Evolutionary conservation across 352 stramenopile species (phyloP).

Genomic region (Globisporangium takayamanum): DNA sequence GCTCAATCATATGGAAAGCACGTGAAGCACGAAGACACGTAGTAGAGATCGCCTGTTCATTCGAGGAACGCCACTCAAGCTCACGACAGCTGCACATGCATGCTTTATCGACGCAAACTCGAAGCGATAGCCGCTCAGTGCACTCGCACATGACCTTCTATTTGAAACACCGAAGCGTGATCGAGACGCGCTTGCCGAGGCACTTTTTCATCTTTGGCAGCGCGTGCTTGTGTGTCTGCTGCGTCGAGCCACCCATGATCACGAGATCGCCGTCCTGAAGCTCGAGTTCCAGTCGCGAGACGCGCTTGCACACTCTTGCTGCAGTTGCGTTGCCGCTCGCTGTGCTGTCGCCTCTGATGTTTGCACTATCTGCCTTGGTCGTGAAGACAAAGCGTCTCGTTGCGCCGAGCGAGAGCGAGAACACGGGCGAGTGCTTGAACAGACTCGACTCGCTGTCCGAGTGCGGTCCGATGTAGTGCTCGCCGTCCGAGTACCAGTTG

Average conservation of each 20-base stretch:
- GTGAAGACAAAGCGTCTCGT: slow-evolving; percentile 30
- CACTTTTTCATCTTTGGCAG: slow-evolving; percentile 27
- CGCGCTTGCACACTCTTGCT: too few relatives aligned
- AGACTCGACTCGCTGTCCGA: too few relatives aligned
- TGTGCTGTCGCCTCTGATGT: not conserved
- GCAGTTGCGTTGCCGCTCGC: too few relatives aligned
- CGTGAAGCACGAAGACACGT: too few relatives aligned
- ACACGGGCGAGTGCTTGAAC: slow-evolving; percentile 29
- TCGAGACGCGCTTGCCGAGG: slow-evolving; percentile 1
- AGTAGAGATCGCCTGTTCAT: too few relatives aligned
- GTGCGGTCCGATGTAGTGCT: slow-evolving; percentile 83
- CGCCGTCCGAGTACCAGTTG: slow-evolving; percentile 81
- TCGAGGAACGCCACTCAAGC: too few relatives aligned
- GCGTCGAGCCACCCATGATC: slow-evolving; percentile 38
- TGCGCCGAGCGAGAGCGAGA: slow-evolving; percentile 33
- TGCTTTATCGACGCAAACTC: not conserved
- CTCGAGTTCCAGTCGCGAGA: slow-evolving; percentile 18
- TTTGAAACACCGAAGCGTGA: slow-evolving; percentile 16
- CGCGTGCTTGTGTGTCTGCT: slow-evolving; percentile 39
- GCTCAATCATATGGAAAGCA: too few relatives aligned
- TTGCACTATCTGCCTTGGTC: not conserved
- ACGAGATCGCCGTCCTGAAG: slow-evolving; percentile 38
- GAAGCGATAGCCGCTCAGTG: too few relatives aligned
- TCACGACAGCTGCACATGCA: too few relatives aligned
- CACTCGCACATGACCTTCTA: not conserved